Evolutionary conservation across 2,329 filamentous ascomycete species (phyloP).

Genomic region (Sordariomycetes sp.): DNA sequence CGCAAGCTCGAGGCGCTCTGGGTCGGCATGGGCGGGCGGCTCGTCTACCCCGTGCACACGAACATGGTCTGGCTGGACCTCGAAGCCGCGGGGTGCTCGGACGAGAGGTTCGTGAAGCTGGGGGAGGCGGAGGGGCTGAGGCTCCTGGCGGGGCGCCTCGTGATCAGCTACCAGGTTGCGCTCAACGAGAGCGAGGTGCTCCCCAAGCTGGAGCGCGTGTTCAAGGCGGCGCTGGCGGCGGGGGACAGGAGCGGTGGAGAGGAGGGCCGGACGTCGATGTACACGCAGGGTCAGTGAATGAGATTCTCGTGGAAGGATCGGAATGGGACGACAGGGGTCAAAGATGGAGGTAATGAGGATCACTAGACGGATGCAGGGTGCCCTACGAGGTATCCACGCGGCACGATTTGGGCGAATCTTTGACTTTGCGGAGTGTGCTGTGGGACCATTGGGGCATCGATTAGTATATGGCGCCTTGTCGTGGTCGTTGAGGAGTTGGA

Average conservation of each 20-base stretch:
- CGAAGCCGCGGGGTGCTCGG: constrained; percentile 36
- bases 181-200: constrained; percentile 46
- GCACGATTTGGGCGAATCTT: too few species aligned
- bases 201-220: constrained; percentile 38
- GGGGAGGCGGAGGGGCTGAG: constrained; percentile 27
- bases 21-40: constrained; percentile 54
- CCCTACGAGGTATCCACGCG: background rate
- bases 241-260: constrained; percentile 1
- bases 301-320: background rate
- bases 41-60: constrained; percentile 62
- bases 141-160: constrained; percentile 25
- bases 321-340: background rate
- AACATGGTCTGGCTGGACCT: constrained; percentile 87
- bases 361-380: background rate
- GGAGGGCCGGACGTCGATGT: constrained; percentile 8
- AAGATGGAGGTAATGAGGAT: background rate
- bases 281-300: constrained; percentile 1
- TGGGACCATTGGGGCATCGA: too few species aligned
- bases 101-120: constrained; percentile 22
- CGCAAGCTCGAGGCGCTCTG: constrained; percentile 56
- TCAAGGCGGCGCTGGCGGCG: constrained; percentile 23
- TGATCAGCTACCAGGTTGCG: constrained; percentile 48
- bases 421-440: too few species aligned
- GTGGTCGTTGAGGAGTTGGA: too few species aligned
- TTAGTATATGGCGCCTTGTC: too few species aligned